phyloP scores from a whole-genome alignment of 768 basidiomycete species.

The Leccinum aurantiacum region DNA sequence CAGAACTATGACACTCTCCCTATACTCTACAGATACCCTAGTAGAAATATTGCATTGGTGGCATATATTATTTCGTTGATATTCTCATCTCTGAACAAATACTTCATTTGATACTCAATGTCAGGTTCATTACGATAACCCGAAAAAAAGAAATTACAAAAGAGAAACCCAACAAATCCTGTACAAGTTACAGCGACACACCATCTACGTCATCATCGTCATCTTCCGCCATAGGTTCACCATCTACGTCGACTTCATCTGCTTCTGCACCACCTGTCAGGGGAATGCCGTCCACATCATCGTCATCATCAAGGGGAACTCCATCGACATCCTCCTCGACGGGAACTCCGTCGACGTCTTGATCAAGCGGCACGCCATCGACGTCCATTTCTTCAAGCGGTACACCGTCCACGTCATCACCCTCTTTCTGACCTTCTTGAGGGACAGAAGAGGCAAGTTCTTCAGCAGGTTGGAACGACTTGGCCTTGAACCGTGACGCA shows the following conservation, averaged over 20 bases:
- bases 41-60: not conserved
- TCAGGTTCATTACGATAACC: not conserved
- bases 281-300: conserved; percentile 41
- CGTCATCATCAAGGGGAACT: conserved; percentile 22
- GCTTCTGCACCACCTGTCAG: conserved; percentile 25
- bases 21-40: not conserved
- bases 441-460: conserved; percentile 31
- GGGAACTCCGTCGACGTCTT: conserved; percentile 40
- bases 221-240: conserved; percentile 32
- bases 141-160: not conserved
- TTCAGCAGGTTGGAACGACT: conserved; percentile 72
- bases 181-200: conserved; percentile 32
- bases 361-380: conserved; percentile 47
- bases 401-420: conserved; percentile 53
- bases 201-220: conserved; percentile 43
- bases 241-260: conserved; percentile 24
- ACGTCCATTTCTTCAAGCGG: conserved; percentile 50
- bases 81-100: not conserved
- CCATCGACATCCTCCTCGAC: conserved; percentile 31
- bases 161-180: not conserved
- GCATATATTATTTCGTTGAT: not conserved
- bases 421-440: conserved; percentile 37
- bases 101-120: not conserved
- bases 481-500: conserved; percentile 71
- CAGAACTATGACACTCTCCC: conserved; percentile 25